phyloP scores from a whole-genome alignment of 2,329 filamentous ascomycete species.

The Talaromyces sp. region DNA sequence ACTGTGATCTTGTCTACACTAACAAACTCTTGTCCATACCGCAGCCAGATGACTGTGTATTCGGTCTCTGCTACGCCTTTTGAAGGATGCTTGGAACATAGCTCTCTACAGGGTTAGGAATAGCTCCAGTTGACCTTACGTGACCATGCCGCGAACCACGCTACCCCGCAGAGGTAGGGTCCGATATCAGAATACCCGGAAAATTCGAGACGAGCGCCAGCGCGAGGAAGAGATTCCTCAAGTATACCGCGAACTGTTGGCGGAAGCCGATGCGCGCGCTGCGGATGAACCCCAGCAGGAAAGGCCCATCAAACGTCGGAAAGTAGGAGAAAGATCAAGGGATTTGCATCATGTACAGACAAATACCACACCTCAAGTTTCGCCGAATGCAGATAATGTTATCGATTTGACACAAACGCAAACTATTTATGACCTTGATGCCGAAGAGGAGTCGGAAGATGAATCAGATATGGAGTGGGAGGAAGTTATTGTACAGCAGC shows the following conservation, averaged over 20 bases:
- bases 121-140: background rate
- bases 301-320: constrained; percentile 36
- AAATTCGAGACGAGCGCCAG: constrained; percentile 1
- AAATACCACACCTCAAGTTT: constrained; percentile 6
- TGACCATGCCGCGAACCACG: constrained; percentile 11
- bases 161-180: constrained; percentile 12
- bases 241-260: constrained; percentile 41
- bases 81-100: constrained; percentile 2
- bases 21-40: background rate
- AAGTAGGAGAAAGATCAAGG: constrained; percentile 26
- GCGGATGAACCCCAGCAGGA: constrained; percentile 20
- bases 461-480: constrained; percentile 43
- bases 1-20: background rate
- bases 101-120: constrained; percentile 12
- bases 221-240: constrained; percentile 28
- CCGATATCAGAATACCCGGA: constrained; percentile 13
- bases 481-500: constrained; percentile 47
- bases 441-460: constrained; percentile 47
- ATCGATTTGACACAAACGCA: constrained; percentile 22
- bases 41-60: background rate
- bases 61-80: background rate
- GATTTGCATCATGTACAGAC: constrained; percentile 16
- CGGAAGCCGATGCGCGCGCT: constrained; percentile 34
- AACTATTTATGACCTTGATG: constrained; percentile 34
- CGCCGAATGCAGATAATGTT: constrained; percentile 3